Evolutionary conservation across 768 basidiomycete species (phyloP).

Genomic region (Boletus reticuloceps): DNA sequence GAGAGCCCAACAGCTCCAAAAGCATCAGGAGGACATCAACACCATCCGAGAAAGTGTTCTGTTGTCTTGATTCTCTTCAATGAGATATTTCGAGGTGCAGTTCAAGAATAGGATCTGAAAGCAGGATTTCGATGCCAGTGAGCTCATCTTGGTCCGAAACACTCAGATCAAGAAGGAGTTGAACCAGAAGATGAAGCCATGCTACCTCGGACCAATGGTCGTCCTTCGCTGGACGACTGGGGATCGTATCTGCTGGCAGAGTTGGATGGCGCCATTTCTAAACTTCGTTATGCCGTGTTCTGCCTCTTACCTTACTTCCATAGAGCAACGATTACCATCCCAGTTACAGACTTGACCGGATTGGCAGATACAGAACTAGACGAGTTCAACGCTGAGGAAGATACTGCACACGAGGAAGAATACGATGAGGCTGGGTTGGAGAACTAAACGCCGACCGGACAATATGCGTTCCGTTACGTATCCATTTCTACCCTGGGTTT

Average conservation of each 20-base stretch:
- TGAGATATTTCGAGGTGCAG: neutral
- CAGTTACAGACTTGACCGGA: neutral
- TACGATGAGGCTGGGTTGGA: too few species aligned
- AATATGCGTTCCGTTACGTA: too few species aligned
- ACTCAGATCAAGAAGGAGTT: neutral
- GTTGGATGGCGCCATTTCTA: neutral
- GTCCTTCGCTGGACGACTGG: neutral
- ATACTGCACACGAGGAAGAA: neutral
- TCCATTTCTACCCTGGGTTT: too few species aligned
- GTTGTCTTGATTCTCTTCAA: neutral
- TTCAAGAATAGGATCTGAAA: neutral
- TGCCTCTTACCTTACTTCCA: neutral
- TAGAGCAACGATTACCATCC: neutral
- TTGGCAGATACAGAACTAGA: neutral
- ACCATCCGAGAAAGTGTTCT: neutral
- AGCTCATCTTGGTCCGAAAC: neutral
- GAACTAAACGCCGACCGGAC: too few species aligned
- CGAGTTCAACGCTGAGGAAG: neutral
- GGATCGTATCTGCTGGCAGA: neutral
- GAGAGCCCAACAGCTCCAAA: neutral
- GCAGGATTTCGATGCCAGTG: accelerated
- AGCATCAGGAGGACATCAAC: neutral
- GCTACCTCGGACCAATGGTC: neutral
- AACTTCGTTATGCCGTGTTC: neutral
- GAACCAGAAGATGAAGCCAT: neutral